phyloP scores from a whole-genome alignment of 2,329 filamentous ascomycete species.

The Leptographium radiaticola region DNA sequence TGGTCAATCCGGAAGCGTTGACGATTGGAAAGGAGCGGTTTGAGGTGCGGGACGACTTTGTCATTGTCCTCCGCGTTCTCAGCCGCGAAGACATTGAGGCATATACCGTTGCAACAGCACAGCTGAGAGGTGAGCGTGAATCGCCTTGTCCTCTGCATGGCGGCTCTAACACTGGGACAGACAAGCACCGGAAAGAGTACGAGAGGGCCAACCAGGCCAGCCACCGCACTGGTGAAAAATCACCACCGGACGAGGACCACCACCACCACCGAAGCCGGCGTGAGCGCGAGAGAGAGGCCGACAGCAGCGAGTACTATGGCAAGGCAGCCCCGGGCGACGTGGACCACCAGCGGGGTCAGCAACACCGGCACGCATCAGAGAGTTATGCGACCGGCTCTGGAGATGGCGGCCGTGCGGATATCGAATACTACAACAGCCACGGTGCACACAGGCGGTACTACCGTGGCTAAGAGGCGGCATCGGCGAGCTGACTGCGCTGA shows the following conservation, averaged over 20 bases:
- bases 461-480: not conserved
- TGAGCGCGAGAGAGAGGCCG: slow-evolving; percentile 10
- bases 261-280: slow-evolving; percentile 1
- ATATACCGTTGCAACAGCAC: slow-evolving; percentile 68
- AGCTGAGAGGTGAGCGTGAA: slow-evolving; percentile 56
- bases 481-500: no score
- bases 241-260: slow-evolving; percentile 2
- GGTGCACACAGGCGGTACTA: slow-evolving; percentile 5
- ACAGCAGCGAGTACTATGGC: not conserved
- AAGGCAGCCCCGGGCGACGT: not conserved
- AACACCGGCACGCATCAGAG: slow-evolving; percentile 6
- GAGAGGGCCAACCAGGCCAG: slow-evolving; percentile 11
- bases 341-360: not conserved
- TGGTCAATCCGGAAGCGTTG: slow-evolving; percentile 82
- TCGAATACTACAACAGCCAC: slow-evolving; percentile 9
- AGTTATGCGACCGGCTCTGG: not conserved
- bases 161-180: slow-evolving; percentile 11
- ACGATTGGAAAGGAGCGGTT: slow-evolving; percentile 80
- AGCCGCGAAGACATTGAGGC: slow-evolving; percentile 81
- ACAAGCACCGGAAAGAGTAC: slow-evolving; percentile 25
- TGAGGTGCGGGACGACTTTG: slow-evolving; percentile 83
- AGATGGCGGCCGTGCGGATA: not conserved
- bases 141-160: not conserved
- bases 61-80: slow-evolving; percentile 81
- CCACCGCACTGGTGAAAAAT: not conserved